Base-by-base conservation (phyloP, 106 monocot species). In the Iris macrosiphon region DNA sequence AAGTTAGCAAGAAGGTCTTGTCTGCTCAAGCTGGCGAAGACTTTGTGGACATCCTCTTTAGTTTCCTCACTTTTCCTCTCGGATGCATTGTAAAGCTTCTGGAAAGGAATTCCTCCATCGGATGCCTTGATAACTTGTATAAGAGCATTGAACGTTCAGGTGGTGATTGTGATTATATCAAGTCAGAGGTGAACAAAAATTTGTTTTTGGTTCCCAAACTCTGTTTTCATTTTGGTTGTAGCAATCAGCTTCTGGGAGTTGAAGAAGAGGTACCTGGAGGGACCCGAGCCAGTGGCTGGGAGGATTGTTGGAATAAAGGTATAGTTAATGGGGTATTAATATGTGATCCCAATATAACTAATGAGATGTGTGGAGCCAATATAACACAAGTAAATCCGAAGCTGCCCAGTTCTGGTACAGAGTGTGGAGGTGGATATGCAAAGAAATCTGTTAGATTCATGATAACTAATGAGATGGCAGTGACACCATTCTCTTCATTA, bases 11-110 rank as follows among this genome's bases (percentile, higher is more conserved):
- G n/a, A n/a, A n/a, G n/a, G n/a, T n/a, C n/a, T n/a, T n/a, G n/a
- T n/a, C n/a, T n/a, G n/a, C n/a, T n/a, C n/a, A n/a, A n/a, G n/a
- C n/a, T n/a, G n/a, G n/a, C n/a, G n/a, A n/a, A n/a, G n/a, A n/a
- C n/a, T n/a, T 75, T 18, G 62, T 61, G 8, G 61, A 75, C 37
- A 39, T 56, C 4, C 14, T 75, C 3, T 60, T 73, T 18, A 45
- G 73, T 24, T 66, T 66, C 28, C 49, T 73, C 23, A 66, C 51
- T 11, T 31, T 67, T 16, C 67, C 67, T 31, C n/a, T 67, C 0
- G 74, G 74, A 4, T 55, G 40, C 9, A 20, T 75, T 14, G 26
- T 62, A 0, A 62, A 55, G n/a, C 16, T 61, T 1, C 40, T 49
- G 9, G 41, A 42, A 2, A 26, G 31, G 25, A 35, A 44, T 3